These are phyloP conservation scores for Fusarium goolgardi DNA, from an alignment of 2,329 filamentous ascomycete genomes.

Conservation along the genomic window DNA sequence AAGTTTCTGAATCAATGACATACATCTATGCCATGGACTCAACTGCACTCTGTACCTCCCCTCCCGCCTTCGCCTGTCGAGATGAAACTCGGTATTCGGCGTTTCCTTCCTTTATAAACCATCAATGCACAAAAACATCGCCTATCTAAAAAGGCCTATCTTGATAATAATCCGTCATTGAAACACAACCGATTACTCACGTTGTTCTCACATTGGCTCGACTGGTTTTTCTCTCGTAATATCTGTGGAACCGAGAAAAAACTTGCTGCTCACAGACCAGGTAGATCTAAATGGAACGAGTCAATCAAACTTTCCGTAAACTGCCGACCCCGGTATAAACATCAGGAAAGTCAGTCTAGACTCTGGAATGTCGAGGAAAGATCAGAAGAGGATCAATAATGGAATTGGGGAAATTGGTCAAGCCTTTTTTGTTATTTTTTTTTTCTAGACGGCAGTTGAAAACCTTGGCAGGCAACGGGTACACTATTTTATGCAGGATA, in stretches of 20 bases:
- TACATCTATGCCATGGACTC: background rate
- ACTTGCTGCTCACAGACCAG: slow-evolving; percentile 14
- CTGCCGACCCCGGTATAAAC: slow-evolving; percentile 21
- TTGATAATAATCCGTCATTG: slow-evolving; percentile 39
- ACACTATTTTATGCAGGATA: background rate
- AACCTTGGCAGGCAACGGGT: background rate
- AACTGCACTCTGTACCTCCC: background rate
- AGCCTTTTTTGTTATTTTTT: too few relatives aligned
- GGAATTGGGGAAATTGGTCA: background rate
- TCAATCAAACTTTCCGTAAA: slow-evolving; percentile 23
- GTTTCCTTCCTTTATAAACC: slow-evolving; percentile 3
- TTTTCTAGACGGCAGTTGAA: slow-evolving; percentile 7
- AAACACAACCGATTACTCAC: slow-evolving; percentile 37
- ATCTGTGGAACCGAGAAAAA: slow-evolving; percentile 19
- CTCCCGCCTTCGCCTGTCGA: background rate
- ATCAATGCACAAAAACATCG: slow-evolving; percentile 27
- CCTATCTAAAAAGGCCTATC: slow-evolving; percentile 39
- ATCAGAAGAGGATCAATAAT: background rate
- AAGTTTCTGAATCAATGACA: background rate
- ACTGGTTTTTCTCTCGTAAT: slow-evolving; percentile 27
- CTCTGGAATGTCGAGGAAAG: background rate
- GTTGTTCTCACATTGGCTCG: slow-evolving; percentile 10
- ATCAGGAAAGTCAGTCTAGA: slow-evolving; percentile 8
- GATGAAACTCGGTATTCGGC: slow-evolving; percentile 24
- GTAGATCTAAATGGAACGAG: slow-evolving; percentile 31